phyloP scores from a whole-genome alignment of 805 yeast genomes.

The Kodamaea nitidulidarum region DNA sequence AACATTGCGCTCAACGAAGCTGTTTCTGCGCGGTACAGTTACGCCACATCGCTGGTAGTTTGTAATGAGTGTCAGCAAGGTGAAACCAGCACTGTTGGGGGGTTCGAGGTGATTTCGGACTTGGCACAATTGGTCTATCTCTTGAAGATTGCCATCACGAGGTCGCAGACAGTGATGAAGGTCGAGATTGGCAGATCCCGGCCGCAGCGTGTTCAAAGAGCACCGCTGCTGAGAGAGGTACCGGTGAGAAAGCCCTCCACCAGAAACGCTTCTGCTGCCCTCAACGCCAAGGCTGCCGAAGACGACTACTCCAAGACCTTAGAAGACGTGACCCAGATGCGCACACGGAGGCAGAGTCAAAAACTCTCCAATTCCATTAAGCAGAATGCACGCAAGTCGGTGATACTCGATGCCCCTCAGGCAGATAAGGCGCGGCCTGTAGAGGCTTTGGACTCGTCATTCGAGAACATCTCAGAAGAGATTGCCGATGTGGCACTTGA shows the following conservation, averaged over 20 bases:
- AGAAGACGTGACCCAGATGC: constrained; percentile 69
- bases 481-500: constrained; percentile 10
- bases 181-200: constrained; percentile 12
- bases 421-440: constrained; percentile 35
- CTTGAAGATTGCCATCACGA: constrained; percentile 75
- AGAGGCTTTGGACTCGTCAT: constrained; percentile 11
- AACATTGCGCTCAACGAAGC: constrained; percentile 26
- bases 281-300: constrained; percentile 9
- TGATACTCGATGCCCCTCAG: constrained; percentile 60
- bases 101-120: constrained; percentile 61
- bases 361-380: constrained; percentile 51
- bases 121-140: constrained; percentile 72
- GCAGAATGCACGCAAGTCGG: constrained; percentile 61
- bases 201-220: neutral
- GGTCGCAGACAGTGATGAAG: constrained; percentile 62
- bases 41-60: constrained; percentile 31
- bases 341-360: constrained; percentile 68
- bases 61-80: constrained; percentile 59
- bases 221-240: neutral
- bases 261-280: neutral
- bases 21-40: constrained; percentile 45
- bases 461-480: constrained; percentile 14
- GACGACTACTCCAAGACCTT: constrained; percentile 63
- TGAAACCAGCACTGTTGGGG: constrained; percentile 36
- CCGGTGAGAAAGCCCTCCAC: constrained; percentile 2